phyloP scores from a whole-genome alignment of 2,329 filamentous ascomycete genomes.

The Tolypocladium tundrense region DNA sequence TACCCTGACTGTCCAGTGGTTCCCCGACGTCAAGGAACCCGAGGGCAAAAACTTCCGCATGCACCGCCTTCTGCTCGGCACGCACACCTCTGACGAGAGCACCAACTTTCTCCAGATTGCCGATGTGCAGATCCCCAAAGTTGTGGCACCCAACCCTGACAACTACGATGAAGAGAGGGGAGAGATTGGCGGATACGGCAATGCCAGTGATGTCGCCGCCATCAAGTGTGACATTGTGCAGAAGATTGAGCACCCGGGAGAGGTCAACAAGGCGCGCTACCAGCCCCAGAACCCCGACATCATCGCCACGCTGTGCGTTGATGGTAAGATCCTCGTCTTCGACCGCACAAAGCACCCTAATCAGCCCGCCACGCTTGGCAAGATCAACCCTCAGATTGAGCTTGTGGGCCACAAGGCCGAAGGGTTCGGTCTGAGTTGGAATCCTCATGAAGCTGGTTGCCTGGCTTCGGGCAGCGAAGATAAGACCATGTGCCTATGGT shows the following conservation, averaged over 20 bases:
- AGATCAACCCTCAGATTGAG: conserved; percentile 71
- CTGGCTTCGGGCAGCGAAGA: conserved; percentile 90
- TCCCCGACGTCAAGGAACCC: conserved; percentile 84
- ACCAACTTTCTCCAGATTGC: conserved; percentile 93
- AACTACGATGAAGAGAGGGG: conserved; percentile 88
- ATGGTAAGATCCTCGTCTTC: conserved; percentile 84
- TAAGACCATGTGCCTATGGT: conserved; percentile 85
- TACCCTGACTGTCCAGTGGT: conserved; percentile 94
- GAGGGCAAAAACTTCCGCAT: conserved; percentile 79
- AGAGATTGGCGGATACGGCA: conserved; percentile 89
- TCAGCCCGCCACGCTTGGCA: conserved; percentile 52
- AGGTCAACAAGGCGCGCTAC: conserved; percentile 97
- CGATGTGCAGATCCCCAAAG: conserved; percentile 84
- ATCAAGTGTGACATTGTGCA: conserved; percentile 90
- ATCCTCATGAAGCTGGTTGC: conserved; percentile 68
- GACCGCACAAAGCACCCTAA: conserved; percentile 90
- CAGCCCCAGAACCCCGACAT: conserved; percentile 96
- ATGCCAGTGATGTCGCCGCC: conserved; percentile 54
- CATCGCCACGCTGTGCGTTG: conserved; percentile 84
- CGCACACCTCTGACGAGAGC: conserved; percentile 79
- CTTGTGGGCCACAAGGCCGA: conserved; percentile 78
- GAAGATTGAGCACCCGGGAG: conserved; percentile 90
- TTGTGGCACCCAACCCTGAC: conserved; percentile 59
- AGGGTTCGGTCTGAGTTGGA: conserved; percentile 92
- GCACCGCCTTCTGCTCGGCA: conserved; percentile 86